phyloP scores from a whole-genome alignment of 2,329 filamentous ascomycete genomes.

The Aspergillus sp. region DNA sequence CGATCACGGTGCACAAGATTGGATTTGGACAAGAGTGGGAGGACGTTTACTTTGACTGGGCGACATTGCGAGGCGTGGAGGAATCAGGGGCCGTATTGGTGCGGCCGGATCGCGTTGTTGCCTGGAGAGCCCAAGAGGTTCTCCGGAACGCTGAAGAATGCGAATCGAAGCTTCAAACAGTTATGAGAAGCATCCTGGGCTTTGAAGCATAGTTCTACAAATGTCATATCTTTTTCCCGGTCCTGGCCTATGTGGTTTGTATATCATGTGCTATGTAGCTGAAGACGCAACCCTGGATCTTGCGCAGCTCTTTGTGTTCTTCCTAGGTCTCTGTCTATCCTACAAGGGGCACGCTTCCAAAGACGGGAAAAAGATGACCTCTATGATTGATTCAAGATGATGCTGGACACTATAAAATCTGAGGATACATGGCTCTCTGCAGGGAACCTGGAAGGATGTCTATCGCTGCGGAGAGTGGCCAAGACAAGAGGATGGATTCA shows the following conservation, averaged over 20 bases:
- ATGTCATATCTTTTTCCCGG: neutral
- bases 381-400: neutral
- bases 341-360: neutral
- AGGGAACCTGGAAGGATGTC: neutral
- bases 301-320: neutral
- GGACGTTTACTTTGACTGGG: slow-evolving; percentile 64
- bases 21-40: slow-evolving; percentile 61
- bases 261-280: neutral
- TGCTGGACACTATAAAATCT: neutral
- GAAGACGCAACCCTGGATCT: neutral
- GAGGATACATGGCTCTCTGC: neutral
- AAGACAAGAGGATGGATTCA: neutral
- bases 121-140: slow-evolving; percentile 45
- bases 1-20: slow-evolving; percentile 52
- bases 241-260: neutral
- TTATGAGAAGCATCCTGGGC: slow-evolving; percentile 20
- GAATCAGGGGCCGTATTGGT: slow-evolving; percentile 60
- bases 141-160: slow-evolving; percentile 18
- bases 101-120: slow-evolving; percentile 59
- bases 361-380: neutral
- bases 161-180: slow-evolving; percentile 20
- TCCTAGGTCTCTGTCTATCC: too few relatives aligned
- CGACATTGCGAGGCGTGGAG: slow-evolving; percentile 50
- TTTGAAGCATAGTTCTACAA: neutral
- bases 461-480: neutral